phyloP scores from a whole-genome alignment of 2,329 filamentous ascomycete species.

The Xylaria polymorpha region DNA sequence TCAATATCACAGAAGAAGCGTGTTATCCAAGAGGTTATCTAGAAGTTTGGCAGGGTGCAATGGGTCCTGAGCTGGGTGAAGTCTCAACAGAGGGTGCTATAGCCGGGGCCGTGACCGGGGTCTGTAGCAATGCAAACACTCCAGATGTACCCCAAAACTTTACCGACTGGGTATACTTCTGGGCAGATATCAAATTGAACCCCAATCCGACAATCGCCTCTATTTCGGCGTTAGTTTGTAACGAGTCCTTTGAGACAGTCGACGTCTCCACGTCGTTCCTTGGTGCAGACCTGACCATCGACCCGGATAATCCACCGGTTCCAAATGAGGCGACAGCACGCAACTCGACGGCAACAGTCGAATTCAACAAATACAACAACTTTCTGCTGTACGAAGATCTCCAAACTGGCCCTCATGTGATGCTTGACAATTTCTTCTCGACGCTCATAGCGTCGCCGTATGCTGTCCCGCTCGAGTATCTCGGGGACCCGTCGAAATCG shows the following conservation, averaged over 20 bases:
- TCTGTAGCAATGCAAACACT: no score
- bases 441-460: conserved; percentile 10
- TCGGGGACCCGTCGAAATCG: neutral
- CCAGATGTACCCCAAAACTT: no score
- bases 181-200: conserved; percentile 33
- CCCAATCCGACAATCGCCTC: conserved; percentile 46
- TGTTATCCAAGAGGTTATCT: neutral
- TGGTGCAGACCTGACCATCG: neutral
- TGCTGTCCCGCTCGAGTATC: neutral
- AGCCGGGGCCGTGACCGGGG: neutral
- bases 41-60: neutral
- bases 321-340: neutral
- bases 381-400: neutral
- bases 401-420: neutral
- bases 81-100: neutral
- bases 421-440: neutral
- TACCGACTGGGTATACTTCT: conserved; percentile 9
- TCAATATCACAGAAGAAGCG: neutral
- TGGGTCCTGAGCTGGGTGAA: no score
- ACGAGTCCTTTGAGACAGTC: conserved; percentile 18
- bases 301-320: neutral
- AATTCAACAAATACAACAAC: no score
- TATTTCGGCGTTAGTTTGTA: conserved; percentile 49
- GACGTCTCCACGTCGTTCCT: conserved; percentile 10
- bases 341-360: neutral